phyloP scores from a whole-genome alignment of 2,329 filamentous ascomycete genomes.

The Aspergillus vadensis region DNA sequence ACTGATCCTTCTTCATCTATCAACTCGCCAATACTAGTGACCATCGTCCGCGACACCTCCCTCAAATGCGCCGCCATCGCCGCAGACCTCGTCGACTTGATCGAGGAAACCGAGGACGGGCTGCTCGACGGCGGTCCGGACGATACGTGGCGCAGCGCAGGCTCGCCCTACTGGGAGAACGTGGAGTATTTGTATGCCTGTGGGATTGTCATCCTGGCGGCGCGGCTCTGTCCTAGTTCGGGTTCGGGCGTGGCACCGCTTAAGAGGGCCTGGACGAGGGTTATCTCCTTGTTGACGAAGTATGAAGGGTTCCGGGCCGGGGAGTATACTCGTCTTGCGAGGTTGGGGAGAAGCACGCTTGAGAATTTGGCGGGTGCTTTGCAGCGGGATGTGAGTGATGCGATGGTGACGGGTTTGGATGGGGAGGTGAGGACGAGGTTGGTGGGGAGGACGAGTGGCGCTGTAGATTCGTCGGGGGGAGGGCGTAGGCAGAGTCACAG shows the following conservation, averaged over 20 bases:
- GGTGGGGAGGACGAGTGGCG: not conserved
- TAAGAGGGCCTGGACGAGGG: conserved; percentile 1
- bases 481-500: not conserved
- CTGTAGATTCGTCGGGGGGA: not conserved
- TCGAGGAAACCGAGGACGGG: conserved; percentile 9
- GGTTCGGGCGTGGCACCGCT: not conserved
- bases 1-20: not conserved
- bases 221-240: conserved; percentile 6
- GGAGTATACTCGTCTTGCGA: not conserved
- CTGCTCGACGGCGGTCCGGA: conserved; percentile 5
- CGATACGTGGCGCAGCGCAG: not conserved
- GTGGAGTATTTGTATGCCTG: conserved; percentile 20
- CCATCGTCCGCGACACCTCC: conserved; percentile 16
- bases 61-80: conserved; percentile 16
- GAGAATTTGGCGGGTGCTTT: not conserved
- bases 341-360: conserved; percentile 8
- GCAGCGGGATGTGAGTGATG: not conserved
- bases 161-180: conserved; percentile 19
- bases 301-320: not conserved
- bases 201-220: conserved; percentile 16
- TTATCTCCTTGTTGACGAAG: conserved; percentile 2
- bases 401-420: not conserved
- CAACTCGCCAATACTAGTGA: conserved; percentile 10
- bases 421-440: not conserved
- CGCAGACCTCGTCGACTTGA: conserved; percentile 8